These are phyloP conservation scores for Daldinia childiae DNA, from an alignment of 495 filamentous ascomycete genomes.

Conservation along the genomic window DNA sequence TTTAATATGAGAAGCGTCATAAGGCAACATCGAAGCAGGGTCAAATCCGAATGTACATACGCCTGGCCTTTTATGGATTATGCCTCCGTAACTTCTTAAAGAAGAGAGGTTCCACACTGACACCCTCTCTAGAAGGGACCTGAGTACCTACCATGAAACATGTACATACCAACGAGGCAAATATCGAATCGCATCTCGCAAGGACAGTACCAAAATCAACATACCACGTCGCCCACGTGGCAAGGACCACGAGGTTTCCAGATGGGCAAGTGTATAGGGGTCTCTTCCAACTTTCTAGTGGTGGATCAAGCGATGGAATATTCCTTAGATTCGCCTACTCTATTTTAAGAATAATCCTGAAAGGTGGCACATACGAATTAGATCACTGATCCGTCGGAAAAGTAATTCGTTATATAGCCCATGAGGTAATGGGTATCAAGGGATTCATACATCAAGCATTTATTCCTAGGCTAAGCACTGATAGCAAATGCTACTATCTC, in stretches of 20 bases:
- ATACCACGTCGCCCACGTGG: constrained; percentile 38
- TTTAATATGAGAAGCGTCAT: background rate
- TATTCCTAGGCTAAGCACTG: background rate
- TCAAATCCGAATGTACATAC: background rate
- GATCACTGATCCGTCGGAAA: too few relatives aligned
- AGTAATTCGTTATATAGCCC: too few relatives aligned
- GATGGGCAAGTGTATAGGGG: constrained; percentile 19
- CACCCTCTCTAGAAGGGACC: background rate
- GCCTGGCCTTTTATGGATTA: background rate
- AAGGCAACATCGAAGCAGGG: background rate
- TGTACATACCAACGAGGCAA: constrained; percentile 12
- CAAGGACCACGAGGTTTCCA: constrained; percentile 19
- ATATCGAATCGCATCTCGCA: constrained; percentile 25
- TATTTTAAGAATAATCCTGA: constrained; percentile 12
- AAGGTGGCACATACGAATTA: background rate
- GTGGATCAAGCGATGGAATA: constrained; percentile 25
- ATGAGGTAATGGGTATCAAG: too few relatives aligned
- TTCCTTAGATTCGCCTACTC: constrained; percentile 13
- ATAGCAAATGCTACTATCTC: background rate
- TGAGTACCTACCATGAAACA: constrained; percentile 8
- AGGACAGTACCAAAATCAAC: constrained; percentile 25
- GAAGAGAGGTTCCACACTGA: background rate
- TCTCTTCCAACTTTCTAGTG: constrained; percentile 1
- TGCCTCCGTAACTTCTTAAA: background rate
- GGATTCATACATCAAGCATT: background rate